Evolutionary conservation across 2,329 filamentous ascomycete species (phyloP).

Genomic region (Domatiomyces catenatus): DNA sequence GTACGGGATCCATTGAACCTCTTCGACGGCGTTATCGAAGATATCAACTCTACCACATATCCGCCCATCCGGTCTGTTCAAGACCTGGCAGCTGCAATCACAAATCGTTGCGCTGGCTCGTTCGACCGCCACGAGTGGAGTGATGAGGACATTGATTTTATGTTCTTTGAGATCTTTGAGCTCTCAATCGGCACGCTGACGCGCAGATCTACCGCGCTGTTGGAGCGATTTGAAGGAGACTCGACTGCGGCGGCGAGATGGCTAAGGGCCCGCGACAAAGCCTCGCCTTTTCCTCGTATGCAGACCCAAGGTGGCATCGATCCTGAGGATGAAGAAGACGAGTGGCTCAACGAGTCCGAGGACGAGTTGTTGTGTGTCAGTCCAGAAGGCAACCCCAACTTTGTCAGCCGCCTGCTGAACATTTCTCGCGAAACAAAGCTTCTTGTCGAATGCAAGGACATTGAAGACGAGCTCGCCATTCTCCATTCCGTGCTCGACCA

Average conservation of each 20-base stretch:
- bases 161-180: slow-evolving; percentile 55
- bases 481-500: slow-evolving; percentile 39
- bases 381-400: slow-evolving; percentile 17
- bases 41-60: slow-evolving; percentile 48
- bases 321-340: slow-evolving; percentile 2
- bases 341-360: slow-evolving; percentile 9
- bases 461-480: slow-evolving; percentile 52
- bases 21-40: slow-evolving; percentile 47
- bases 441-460: slow-evolving; percentile 50
- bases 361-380: neutral
- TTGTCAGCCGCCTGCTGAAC: slow-evolving; percentile 42
- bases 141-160: slow-evolving; percentile 43
- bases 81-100: slow-evolving; percentile 48
- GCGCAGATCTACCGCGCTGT: slow-evolving; percentile 42
- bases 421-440: slow-evolving; percentile 43
- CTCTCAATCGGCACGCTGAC: slow-evolving; percentile 42
- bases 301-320: neutral
- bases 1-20: slow-evolving; percentile 41
- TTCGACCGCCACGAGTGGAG: slow-evolving; percentile 41
- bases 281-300: neutral
- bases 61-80: slow-evolving; percentile 46
- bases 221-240: slow-evolving; percentile 43
- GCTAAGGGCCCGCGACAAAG: slow-evolving; percentile 23
- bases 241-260: slow-evolving; percentile 42
- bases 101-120: slow-evolving; percentile 42